Conservation (phyloP, 1,284 basidiomycete genomes). For the Apiotrichum akiyoshidainum region DNA sequence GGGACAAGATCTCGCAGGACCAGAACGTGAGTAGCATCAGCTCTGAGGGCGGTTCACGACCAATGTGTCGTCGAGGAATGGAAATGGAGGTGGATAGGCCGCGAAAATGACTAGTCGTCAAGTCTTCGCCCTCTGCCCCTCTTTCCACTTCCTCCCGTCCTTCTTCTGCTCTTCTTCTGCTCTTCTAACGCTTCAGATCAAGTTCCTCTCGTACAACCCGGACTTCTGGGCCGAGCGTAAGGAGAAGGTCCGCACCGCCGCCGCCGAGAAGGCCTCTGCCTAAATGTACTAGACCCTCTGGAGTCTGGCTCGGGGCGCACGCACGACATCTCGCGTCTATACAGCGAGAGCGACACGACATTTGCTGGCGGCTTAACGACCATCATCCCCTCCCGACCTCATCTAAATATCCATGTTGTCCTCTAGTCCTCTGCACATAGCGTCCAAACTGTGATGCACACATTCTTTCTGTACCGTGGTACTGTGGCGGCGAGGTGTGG, state of each 20-base stretch:
- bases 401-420: background rate
- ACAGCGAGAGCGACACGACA: background rate
- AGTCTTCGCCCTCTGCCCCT: no score
- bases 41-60: no score
- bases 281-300: no score
- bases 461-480: conserved; percentile 1
- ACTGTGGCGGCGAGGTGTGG: no score
- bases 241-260: conserved; percentile 16
- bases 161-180: no score
- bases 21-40: conserved; percentile 44
- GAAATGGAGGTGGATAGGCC: no score
- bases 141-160: no score
- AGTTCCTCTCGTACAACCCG: conserved; percentile 37
- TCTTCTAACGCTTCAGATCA: conserved; percentile 29
- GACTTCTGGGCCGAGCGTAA: conserved; percentile 46
- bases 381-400: background rate
- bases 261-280: no score
- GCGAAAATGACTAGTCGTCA: no score
- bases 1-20: conserved; percentile 49
- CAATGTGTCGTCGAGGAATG: no score
- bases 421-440: conserved; percentile 1
- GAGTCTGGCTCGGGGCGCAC: no score
- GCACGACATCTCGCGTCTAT: background rate
- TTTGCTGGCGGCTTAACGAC: background rate
- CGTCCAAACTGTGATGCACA: conserved; percentile 1